Evolutionary conservation across 1,139 yeast genomes (phyloP).

Genomic region (Lodderomyces beijingensis): DNA sequence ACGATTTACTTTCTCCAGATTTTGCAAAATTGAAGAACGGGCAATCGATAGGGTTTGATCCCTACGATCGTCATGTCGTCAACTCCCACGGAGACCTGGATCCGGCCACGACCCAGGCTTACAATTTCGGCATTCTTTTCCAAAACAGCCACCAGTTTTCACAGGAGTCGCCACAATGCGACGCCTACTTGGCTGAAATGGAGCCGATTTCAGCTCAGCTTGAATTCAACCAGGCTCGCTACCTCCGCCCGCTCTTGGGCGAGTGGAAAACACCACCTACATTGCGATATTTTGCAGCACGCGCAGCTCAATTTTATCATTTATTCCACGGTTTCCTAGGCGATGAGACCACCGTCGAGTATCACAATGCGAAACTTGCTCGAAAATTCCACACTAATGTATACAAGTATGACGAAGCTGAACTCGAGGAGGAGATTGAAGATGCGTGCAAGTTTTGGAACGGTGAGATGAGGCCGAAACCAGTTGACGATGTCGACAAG

Average conservation of each 20-base stretch:
- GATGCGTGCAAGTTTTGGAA: constrained; percentile 49
- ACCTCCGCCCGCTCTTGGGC: constrained; percentile 16
- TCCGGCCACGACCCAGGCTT: neutral
- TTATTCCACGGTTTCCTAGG: constrained; percentile 32
- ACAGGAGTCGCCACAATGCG: neutral
- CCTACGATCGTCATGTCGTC: constrained; percentile 28
- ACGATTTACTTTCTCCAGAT: constrained; percentile 36
- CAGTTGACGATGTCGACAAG: constrained; percentile 30
- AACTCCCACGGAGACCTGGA: neutral
- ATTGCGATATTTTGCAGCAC: constrained; percentile 49
- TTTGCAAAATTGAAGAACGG: constrained; percentile 46
- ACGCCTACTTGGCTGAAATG: neutral
- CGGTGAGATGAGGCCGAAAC: constrained; percentile 45
- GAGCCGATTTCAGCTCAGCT: neutral
- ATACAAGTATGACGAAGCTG: constrained; percentile 30
- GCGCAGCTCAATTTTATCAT: constrained; percentile 47
- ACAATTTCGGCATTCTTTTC: constrained; percentile 3
- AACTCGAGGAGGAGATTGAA: constrained; percentile 22
- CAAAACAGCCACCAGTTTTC: constrained; percentile 2
- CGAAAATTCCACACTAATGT: constrained; percentile 32
- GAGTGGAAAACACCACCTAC: constrained; percentile 56
- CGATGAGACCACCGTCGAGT: constrained; percentile 45
- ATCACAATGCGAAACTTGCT: constrained; percentile 36
- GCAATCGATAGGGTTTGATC: constrained; percentile 34
- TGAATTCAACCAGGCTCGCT: constrained; percentile 1